Evolutionary conservation across 805 yeast genomes (phyloP).

Genomic region (Hanseniaspora taiwanica): DNA sequence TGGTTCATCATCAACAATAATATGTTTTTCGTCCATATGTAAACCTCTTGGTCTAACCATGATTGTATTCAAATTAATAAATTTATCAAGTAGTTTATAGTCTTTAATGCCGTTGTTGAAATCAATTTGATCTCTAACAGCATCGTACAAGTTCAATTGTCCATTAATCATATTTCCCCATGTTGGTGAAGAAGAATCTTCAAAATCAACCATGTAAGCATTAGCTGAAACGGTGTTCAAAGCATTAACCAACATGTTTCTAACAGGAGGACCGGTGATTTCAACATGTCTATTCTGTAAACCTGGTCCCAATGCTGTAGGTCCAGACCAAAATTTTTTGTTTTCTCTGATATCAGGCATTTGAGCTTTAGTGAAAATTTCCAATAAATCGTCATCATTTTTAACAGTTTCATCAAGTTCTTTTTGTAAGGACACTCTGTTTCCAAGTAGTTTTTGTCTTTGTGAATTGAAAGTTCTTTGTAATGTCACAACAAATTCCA

Average conservation of each 20-base stretch:
- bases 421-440: slow-evolving; percentile 48
- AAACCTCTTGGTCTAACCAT: slow-evolving; percentile 84
- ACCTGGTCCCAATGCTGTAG: slow-evolving; percentile 51
- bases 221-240: slow-evolving; percentile 57
- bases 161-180: slow-evolving; percentile 73
- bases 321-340: slow-evolving; percentile 57
- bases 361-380: slow-evolving; percentile 55
- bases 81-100: slow-evolving; percentile 37
- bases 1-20: slow-evolving; percentile 61
- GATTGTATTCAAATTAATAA: slow-evolving; percentile 43
- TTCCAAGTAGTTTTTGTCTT: slow-evolving; percentile 44
- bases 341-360: slow-evolving; percentile 44
- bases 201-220: slow-evolving; percentile 79
- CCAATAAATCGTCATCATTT: slow-evolving; percentile 33
- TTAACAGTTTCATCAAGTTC: slow-evolving; percentile 33
- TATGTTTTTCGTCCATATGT: slow-evolving; percentile 69
- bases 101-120: slow-evolving; percentile 31
- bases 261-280: slow-evolving; percentile 77
- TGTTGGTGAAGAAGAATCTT: slow-evolving; percentile 75
- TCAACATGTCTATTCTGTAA: slow-evolving; percentile 64
- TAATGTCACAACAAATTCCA: slow-evolving; percentile 56
- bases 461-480: slow-evolving; percentile 59
- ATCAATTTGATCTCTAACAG: slow-evolving; percentile 53
- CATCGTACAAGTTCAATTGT: slow-evolving; percentile 68
- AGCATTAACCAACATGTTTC: slow-evolving; percentile 75